These are phyloP conservation scores for Lepidopterella palustris DNA, from an alignment of 495 filamentous ascomycete genomes.

Conservation along the genomic window DNA sequence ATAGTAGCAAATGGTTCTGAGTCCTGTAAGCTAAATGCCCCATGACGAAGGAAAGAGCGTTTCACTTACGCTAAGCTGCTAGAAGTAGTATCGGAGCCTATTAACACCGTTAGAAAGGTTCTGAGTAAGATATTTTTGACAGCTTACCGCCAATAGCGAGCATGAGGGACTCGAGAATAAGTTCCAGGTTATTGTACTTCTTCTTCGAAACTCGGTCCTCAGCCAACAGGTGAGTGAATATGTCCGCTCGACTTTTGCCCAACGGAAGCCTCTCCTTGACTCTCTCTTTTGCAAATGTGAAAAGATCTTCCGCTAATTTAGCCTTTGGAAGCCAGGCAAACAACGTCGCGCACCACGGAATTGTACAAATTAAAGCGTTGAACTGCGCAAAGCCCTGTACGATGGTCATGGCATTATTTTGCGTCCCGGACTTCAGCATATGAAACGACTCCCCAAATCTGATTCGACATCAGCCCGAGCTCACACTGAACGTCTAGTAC, in stretches of 20 bases:
- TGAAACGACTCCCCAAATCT: background rate
- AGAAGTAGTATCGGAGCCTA: background rate
- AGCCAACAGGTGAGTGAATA: background rate
- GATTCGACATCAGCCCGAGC: background rate
- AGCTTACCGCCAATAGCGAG: background rate
- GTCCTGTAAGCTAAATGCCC: background rate
- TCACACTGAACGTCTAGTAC: background rate
- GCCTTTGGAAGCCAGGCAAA: background rate
- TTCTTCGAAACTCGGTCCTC: background rate
- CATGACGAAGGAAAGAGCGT: background rate
- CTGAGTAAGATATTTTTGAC: too few species aligned
- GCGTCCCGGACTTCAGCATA: background rate
- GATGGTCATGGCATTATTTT: background rate
- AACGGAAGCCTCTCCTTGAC: background rate
- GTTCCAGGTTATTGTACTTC: background rate
- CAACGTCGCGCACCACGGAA: background rate
- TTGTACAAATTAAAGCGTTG: background rate
- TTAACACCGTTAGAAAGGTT: too few species aligned
- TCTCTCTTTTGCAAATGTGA: background rate
- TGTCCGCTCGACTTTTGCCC: background rate
- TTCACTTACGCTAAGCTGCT: background rate
- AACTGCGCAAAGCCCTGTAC: background rate
- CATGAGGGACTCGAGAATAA: background rate
- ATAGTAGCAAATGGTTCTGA: slow-evolving; percentile 35
- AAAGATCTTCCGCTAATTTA: background rate